Evolutionary conservation across 345 rosid species (phyloP), one percentile per base, ranked within the genome.

Genomic region (Eucalyptus tenuipes): DNA sequence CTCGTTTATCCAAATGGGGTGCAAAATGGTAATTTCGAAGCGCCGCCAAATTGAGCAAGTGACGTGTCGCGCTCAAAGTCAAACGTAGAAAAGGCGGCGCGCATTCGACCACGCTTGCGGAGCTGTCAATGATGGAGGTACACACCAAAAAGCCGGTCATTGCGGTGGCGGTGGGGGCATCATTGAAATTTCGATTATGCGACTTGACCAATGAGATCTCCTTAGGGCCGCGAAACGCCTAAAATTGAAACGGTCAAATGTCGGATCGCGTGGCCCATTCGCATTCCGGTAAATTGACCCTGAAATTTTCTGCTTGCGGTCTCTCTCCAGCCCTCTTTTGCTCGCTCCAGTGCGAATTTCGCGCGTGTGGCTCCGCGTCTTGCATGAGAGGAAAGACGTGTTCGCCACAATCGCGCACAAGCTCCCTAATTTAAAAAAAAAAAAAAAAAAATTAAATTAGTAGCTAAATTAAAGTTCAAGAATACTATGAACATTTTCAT

Each of bases 91-190:
- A 75, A 3, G 82, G 82, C 82, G 47, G 81, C 81, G 81, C 25
- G 4, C 81, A 0, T 1, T 37, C 81, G 20, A 18, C 7, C 44
- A 0, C 68, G 68, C 8, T 16, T 68, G 40, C 40, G 79, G 40
- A 66, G 79, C 37, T 66, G 17, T 66, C 40, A 7, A 27, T 11
- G 31, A 13, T 27, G 31, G 66, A 1, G 66, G 66, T 27, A 0
- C 8, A 6, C 17, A 2, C 68, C 33, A 6, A 29, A 61, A 61
- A 29, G 68, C 31, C 80, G 80, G 80, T 10, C 42, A 2, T 7
- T 1, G 1, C 0, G 57, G 57, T 52, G 8, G 10, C 22, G 37
- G 17, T 66, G 75, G 75, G 31, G 68, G 31, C 15, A 27, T 2
- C 68, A 29, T 61, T 27, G 33, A 27, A 13, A 55, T 55, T n/a